Evolutionary conservation across 352 stramenopile species (phyloP), one percentile per base, ranked within the genome.

Genomic region (Halophytophthora polymorphica): DNA sequence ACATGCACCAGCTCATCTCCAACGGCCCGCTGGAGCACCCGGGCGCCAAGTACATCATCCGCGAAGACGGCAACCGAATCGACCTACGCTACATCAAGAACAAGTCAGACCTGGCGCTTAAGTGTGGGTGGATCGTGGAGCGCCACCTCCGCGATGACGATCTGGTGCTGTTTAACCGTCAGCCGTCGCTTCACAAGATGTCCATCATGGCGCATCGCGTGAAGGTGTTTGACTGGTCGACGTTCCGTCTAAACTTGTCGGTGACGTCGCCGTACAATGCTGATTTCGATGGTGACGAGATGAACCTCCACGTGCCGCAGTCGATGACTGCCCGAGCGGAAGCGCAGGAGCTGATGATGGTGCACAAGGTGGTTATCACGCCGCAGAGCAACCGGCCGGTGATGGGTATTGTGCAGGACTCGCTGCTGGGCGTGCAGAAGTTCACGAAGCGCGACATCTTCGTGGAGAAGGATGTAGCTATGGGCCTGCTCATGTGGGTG

Each of bases 241-340:
- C 97, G 18, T 99, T 99, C 77, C 93, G 97, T 64, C 74, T 99
- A 40, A 99, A 99, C 67, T 74, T 99, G 47, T 98, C 89, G 37
- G 86, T 96, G 15, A 99, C 97, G 5, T 96, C 96, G 18, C 97
- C 97, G 25, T 99, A 99, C 79, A 99, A 99, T 70, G 97, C 97
- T 53, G 97, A 99, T 89, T 99, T 99, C 63, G 97, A 99, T 85
- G 97, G 97, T 44, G 97, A 99, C 66, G 97, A 99, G 74, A 99
- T 99, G 97, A 99, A 99, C 72, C 78, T 99, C 51, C 93, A 98
- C 73, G 88, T 98, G 3, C 95, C 94, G 35, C 97, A 99, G 79
- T 98, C 91, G n/a, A 81, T 99, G 53, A 90, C 96, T 29, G 97
- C 97, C 48, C 83, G 94, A 56, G 96, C 97, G 14, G 97, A 99